Evolutionary conservation across 1,284 basidiomycete genomes (phyloP), one percentile per base, ranked within the genome.

Genomic region (Cystobasidiaceae sp.): DNA sequence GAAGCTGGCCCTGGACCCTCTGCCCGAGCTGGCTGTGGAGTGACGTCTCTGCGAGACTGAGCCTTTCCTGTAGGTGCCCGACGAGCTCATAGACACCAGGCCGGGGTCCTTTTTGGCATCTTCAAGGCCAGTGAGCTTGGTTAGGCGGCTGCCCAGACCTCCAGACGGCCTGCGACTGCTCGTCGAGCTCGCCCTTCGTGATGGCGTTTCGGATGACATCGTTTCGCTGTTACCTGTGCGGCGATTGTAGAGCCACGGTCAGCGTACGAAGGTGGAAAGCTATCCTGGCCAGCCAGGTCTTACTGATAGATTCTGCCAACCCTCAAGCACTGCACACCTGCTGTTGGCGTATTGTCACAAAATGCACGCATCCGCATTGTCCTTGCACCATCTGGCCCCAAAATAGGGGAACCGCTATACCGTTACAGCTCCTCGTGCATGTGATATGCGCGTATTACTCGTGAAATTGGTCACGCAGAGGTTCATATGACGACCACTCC

Each of bases 1-100:
- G 30, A 64, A 64, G 61, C 61, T 64, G 21, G 51, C 61, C 49
- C 61, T 55, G 50, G 37, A 43, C 19, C 49, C 60, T 39, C 61
- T 9, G 17, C 51, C 61, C 27, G 33, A 44, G 51, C 60, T 63
- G 25, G 54, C 54, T 27, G 54, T 44, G 7, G 54, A 56, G 54
- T 64, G 51, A 45, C 61, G 51, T 45, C 61, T 51, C 52, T 64
- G 61, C 15, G 51, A 55, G 30, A 56, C 61, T 27, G 51, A 55
- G 50, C 61, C 61, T 41, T 64, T 54, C 17, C 61, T 34, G 52
- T 64, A 64, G 13, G 21, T 54, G 27, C 51, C 51, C 8, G 30
- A 23, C 2, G 61, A n/a, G 32, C 44, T 41, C 61, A 64, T 64
- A 8, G 34, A 25, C 28, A 64, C 61, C 19, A 64, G 23, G 8